phyloP scores from a whole-genome alignment of 495 filamentous ascomycete genomes.

The Penicillium fimorum region DNA sequence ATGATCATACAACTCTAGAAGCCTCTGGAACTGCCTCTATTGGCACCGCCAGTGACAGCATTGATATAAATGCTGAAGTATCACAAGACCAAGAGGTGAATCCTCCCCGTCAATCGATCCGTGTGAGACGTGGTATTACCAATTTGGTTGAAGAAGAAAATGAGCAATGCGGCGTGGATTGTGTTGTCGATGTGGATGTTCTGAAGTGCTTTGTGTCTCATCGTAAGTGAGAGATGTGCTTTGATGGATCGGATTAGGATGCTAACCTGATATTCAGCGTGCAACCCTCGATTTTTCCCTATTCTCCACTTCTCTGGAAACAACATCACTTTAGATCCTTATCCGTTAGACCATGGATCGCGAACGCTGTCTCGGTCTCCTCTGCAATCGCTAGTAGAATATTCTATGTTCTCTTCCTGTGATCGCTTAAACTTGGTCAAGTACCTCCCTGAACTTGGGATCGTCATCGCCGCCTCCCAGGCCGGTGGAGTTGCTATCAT shows the following conservation, averaged over 20 bases:
- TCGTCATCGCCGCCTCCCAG: slow-evolving; percentile 71
- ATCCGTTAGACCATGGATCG: slow-evolving; percentile 43
- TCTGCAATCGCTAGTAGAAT: slow-evolving; percentile 38
- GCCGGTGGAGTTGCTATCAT: slow-evolving; percentile 74
- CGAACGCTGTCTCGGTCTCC: slow-evolving; percentile 48
- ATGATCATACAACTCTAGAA: background rate
- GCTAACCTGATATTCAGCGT: slow-evolving; percentile 11
- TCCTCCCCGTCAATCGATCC: background rate
- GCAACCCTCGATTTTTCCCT: slow-evolving; percentile 32
- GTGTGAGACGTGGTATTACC: slow-evolving; percentile 5
- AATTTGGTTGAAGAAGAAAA: slow-evolving; percentile 22
- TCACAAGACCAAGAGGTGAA: background rate
- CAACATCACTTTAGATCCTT: slow-evolving; percentile 56
- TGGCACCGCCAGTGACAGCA: background rate
- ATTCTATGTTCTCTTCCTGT: slow-evolving; percentile 40
- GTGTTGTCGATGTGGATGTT: background rate
- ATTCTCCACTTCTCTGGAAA: slow-evolving; percentile 59
- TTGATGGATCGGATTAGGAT: background rate
- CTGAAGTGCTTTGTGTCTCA: background rate
- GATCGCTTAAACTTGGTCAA: slow-evolving; percentile 76
- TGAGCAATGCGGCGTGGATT: background rate
- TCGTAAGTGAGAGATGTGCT: slow-evolving; percentile 14
- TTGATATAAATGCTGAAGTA: background rate
- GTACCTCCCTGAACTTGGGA: slow-evolving; percentile 73
- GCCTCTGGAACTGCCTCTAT: background rate